phyloP scores from a whole-genome alignment of 352 stramenopile genomes.

The Phytopythium mirpurense region DNA sequence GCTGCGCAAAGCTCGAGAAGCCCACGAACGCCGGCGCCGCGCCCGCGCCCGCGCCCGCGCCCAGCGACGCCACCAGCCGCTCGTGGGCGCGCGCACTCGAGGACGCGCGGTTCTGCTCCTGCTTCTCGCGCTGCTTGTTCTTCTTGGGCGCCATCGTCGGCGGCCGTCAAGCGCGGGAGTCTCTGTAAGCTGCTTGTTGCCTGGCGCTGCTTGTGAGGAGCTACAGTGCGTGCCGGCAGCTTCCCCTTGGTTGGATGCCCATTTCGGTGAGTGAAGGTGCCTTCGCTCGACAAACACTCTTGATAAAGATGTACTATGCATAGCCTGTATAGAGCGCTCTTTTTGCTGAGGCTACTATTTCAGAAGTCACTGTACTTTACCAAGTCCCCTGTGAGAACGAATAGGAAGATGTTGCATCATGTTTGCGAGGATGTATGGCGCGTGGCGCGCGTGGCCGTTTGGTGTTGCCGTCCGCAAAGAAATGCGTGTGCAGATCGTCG shows the following conservation, averaged over 20 bases:
- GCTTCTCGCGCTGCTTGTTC: constrained; percentile 87
- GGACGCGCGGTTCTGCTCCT: constrained; percentile 75
- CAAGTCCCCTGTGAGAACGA: not conserved
- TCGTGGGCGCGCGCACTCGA: constrained; percentile 75
- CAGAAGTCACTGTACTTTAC: no score
- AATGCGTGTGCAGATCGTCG: not conserved
- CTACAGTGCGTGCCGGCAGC: not conserved
- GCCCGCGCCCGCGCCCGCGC: constrained; percentile 6
- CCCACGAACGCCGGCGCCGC: constrained; percentile 52
- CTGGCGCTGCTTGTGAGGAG: no score
- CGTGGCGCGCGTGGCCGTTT: no score
- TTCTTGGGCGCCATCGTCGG: constrained; percentile 47
- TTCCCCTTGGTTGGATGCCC: not conserved
- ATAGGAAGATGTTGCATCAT: not conserved
- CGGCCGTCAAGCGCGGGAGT: no score
- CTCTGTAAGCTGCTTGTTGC: no score
- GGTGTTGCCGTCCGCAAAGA: not conserved
- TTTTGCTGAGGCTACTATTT: no score
- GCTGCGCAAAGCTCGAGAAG: constrained; percentile 60
- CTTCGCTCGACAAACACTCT: not conserved
- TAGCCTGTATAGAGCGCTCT: not conserved
- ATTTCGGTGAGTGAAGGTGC: constrained; percentile 1
- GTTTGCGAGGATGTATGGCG: no score
- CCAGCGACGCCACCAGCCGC: constrained; percentile 34
- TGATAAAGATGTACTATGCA: not conserved